Base-by-base conservation (phyloP, 2,329 filamentous ascomycete species). In the Moelleriella libera region DNA sequence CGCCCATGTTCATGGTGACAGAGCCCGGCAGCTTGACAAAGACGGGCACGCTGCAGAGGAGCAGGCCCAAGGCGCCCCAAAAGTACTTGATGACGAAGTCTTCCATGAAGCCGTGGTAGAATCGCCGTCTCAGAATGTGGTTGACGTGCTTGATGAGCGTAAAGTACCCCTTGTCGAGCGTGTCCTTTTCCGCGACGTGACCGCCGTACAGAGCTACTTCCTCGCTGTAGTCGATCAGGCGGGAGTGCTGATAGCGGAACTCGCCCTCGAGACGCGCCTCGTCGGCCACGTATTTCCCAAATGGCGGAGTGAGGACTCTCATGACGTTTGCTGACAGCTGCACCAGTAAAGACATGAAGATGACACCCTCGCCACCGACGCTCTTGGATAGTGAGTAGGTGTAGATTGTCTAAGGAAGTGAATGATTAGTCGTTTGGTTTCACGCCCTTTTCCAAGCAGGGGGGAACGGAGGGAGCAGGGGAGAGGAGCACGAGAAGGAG, bases 11-110 rank as follows among this genome's bases (percentile, higher is more conserved):
- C 56, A 73, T 68, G 10, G 70, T 69, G 42, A 75, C 61, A 53
- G 81, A 74, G 1, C 85, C 85, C 0, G 89, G 88, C 14, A 96
- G 76, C 64, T 90, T 90, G 72, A 98, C 85, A 64, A 98, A 98
- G 2, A 97, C 90, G 0, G 92, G 92, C 0, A 95, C 82, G 63
- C 88, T 94, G 71, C 92, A 98, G 8, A 98, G 80, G 53, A 95
- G 66, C 53, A 98, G 74, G 1, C 92, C 92, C 42, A 98, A 66
- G 2, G 92, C 90, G 41, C 92, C 92, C 92, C 92, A 98, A 67
- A 97, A 92, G 63, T 98, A 98, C 66, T 98, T 98, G 66, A 98
- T 95, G 49, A 97, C 88, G 65, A 96, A 98, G 64, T 98, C 92
- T 63, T 98, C 92, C 90, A 97, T 96, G 58, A 98, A 83, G n/a